Evolutionary conservation across 164 flowering plant genomes (phyloP), one percentile per base, ranked within the genome.

Genomic region (Buxus sempervirens): DNA sequence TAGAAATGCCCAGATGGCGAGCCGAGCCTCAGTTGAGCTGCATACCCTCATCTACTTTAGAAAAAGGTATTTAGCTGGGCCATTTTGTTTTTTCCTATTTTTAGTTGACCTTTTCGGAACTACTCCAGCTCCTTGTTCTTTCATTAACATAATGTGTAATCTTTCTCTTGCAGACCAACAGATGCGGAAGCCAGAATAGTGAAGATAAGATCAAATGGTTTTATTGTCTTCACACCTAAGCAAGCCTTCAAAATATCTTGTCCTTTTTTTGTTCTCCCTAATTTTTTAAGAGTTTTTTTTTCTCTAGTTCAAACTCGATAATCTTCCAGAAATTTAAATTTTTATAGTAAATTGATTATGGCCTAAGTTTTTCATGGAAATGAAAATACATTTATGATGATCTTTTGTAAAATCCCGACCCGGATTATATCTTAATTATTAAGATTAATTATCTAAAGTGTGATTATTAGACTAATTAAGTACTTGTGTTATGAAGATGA

Each of bases 1-100:
- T 70, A 88, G 96, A 70, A 95, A 95, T 83, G 99, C 98, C 42
- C 99, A 95, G 79, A 95, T 95, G 97, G 99, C 99, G 13, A 72
- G 99, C 54, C 82, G 99, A 63, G 90, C 93, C 55, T 95, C 99
- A 13, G 96, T 95, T 42, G 99, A 95, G 88, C 92, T 95, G 64
- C 98, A 95, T 73, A 95, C 99, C 13, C 82, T 90, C 54, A 89
- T 90, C 28, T 92, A 79, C 80, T 95, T 96, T 86, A 83, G 89
- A 66, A 89, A 89, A 36, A 79, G 97, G 99, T 90, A 76, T 59
- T 64, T 62, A n/a, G 0, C 61, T 21, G 1, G 25, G 10, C 58
- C 19, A 23, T 57, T 59, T 22, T 32, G 38, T 3, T 3, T 54
- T 32, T 36, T 53, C n/a, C 26, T 42, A 42, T 42, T 13, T 23